Evolutionary conservation across 352 stramenopile species (phyloP), one percentile per base, ranked within the genome.

Genomic region (Phytopythium aichiense): DNA sequence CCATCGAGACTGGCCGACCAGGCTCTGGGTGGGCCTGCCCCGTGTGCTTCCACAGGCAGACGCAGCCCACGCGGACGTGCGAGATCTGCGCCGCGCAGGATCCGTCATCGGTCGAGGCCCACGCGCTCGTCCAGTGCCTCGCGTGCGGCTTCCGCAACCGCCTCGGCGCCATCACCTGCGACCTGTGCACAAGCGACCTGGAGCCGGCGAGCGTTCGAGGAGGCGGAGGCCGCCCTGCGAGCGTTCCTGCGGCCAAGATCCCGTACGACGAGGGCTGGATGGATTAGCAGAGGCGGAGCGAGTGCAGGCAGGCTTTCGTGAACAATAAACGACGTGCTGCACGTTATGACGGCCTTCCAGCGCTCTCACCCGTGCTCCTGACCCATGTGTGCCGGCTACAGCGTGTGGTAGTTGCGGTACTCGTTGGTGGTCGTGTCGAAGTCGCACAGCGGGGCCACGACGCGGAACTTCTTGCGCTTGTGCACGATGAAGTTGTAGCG

Each of bases 401-500:
- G 72, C 49, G 56, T 69, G 56, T 90, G 77, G 53, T 84, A 90
- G 51, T 87, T 81, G 38, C 81, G 87, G 73, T 94, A 96, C 45
- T 72, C 84, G 64, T 91, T 94, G 20, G 76, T 89, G 31, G 77
- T 79, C 25, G 79, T 77, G 64, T 96, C 85, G 48, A 92, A 95
- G 61, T 92, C 84, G 54, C 88, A 96, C 28, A 70, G 66, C 11
- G 88, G 88, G 0, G 67, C 65, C 7, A 73, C 68, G 48, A 96
- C 71, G 25, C 52, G 61, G 55, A 95, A 87, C 18, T 72, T 79
- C 61, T 96, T 96, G 54, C 79, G 86, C 64, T 89, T 87, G 66
- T 96, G 79, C 13, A 95, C 73, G 43, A 96, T 87, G 58, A 88
- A 87, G 58, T 90, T 91, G 60, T 87, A 91, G 8, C 74, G 70